Conservation (phyloP, 805 yeast genomes). For the Zygosaccharomyces pseudorouxii region DNA sequence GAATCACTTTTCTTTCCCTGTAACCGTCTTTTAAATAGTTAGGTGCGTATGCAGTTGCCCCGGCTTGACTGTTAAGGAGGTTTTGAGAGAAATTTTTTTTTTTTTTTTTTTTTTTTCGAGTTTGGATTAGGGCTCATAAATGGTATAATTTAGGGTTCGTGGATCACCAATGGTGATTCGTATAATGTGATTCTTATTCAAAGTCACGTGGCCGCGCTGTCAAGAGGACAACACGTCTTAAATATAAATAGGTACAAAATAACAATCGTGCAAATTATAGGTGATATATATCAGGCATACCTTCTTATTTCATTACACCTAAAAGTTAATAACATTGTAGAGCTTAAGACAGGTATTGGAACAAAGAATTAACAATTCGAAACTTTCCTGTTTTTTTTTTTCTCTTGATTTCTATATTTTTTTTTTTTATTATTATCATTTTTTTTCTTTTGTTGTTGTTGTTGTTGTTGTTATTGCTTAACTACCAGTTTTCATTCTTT, state of each 20-base stretch:
- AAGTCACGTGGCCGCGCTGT: too few relatives aligned
- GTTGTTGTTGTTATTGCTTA: too few relatives aligned
- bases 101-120: neutral
- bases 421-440: too few relatives aligned
- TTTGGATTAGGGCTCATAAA: neutral
- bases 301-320: neutral
- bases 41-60: slow-evolving; percentile 1
- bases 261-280: neutral
- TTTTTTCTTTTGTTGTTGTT: too few relatives aligned
- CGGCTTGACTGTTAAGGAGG: neutral
- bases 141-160: neutral
- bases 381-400: too few relatives aligned
- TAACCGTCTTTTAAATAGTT: neutral
- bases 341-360: too few relatives aligned
- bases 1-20: neutral
- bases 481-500: too few relatives aligned
- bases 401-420: too few relatives aligned
- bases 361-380: too few relatives aligned
- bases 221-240: too few relatives aligned
- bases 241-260: neutral
- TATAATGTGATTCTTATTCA: neutral
- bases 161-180: neutral
- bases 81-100: slow-evolving; percentile 7
- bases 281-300: neutral
- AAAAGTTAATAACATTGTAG: too few relatives aligned